Evolutionary conservation across 306 rosid genomes (phyloP).

Genomic region (Malus sylvestris): DNA sequence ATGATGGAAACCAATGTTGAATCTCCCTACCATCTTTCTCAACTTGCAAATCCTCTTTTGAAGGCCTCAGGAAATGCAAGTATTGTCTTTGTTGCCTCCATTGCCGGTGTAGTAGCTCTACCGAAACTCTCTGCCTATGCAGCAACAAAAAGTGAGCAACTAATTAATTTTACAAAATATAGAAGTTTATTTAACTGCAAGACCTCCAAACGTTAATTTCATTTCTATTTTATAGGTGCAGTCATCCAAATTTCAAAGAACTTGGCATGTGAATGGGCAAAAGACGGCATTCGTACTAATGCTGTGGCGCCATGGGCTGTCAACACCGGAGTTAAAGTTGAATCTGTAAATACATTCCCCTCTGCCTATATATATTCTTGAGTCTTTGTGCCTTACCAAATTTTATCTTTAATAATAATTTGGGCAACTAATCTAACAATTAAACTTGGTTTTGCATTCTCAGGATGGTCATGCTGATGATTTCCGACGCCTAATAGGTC

Average conservation of each 20-base stretch:
- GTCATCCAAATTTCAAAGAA: constrained; percentile 54
- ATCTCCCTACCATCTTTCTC: constrained; percentile 32
- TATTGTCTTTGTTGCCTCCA: constrained; percentile 37
- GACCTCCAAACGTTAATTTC: background rate
- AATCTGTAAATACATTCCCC: background rate
- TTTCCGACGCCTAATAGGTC: background rate
- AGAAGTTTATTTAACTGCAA: background rate
- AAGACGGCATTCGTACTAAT: constrained; percentile 48
- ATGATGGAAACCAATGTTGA: constrained; percentile 32
- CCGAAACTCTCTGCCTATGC: constrained; percentile 38
- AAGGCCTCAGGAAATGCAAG: constrained; percentile 41
- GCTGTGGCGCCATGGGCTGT: constrained; percentile 48
- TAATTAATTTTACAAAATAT: background rate
- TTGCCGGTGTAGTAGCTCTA: constrained; percentile 33
- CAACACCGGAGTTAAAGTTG: constrained; percentile 4
- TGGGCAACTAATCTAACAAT: background rate
- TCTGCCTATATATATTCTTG: background rate
- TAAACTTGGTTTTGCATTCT: background rate
- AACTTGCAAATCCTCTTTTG: constrained; percentile 36
- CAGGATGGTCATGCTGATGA: background rate
- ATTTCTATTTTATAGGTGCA: background rate
- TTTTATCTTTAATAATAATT: background rate
- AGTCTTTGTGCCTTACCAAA: background rate
- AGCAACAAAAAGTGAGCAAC: constrained; percentile 50
- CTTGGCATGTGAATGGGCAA: constrained; percentile 65